Percentiles rank a stretch among this genome's conserved stretches.
Conservation (phyloP, 1,284 basidiomycete genomes). For the Leucoagaricus sp. region DNA sequence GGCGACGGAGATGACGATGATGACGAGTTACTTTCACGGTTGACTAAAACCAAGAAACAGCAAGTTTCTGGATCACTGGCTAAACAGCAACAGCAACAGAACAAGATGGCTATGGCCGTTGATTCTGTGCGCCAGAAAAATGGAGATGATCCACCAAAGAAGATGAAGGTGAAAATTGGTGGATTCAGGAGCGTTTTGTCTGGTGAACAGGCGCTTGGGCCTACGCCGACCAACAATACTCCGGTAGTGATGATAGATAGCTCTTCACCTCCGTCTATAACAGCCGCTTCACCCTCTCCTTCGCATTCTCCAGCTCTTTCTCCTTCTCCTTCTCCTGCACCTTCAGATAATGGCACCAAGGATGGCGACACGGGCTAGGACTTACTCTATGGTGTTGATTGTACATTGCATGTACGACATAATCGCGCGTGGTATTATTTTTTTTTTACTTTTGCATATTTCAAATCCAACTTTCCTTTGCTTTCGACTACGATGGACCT, state of each 20-base stretch:
- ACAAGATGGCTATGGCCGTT: background rate
- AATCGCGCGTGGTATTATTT: background rate
- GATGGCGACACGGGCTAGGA: slow-evolving; percentile 74
- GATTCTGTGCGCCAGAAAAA: slow-evolving; percentile 34
- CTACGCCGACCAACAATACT: background rate
- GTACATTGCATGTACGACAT: slow-evolving; percentile 1
- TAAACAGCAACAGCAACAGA: slow-evolving; percentile 2
- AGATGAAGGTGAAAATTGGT: slow-evolving; percentile 75
- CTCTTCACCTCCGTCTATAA: background rate
- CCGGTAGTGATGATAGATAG: background rate
- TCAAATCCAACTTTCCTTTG: background rate
- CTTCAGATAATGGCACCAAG: slow-evolving; percentile 67
- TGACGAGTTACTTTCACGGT: slow-evolving; percentile 60
- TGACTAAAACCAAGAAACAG: slow-evolving; percentile 56
- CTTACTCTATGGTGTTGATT: background rate
- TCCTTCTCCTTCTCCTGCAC: slow-evolving; percentile 29
- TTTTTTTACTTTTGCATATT: background rate
- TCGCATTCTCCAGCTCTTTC: slow-evolving; percentile 14
- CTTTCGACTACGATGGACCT: background rate
- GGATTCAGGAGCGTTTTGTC: slow-evolving; percentile 41
- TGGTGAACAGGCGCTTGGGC: background rate
- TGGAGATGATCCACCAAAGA: slow-evolving; percentile 69
- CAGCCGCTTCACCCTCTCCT: slow-evolving; percentile 19
- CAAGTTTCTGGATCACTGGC: slow-evolving; percentile 36
- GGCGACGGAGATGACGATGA: slow-evolving; percentile 75